Evolutionary conservation across 208 protist species (phyloP).

Genomic region (Crithidia bombi): DNA sequence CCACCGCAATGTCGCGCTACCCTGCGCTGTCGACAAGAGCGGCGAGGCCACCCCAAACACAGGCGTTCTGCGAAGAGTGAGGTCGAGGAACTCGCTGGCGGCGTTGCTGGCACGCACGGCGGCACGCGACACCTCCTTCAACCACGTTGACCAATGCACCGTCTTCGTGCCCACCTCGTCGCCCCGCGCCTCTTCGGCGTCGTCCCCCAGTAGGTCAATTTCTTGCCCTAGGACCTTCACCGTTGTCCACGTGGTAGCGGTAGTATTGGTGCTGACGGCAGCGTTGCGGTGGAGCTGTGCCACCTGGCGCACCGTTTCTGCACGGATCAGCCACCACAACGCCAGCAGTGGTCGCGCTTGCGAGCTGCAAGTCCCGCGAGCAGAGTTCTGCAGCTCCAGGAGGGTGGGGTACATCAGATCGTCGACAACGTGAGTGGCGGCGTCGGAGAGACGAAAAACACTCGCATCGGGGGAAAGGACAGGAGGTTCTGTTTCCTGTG

Average conservation of each 20-base stretch:
- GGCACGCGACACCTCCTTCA: slow-evolving; percentile 39
- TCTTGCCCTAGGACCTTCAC: slow-evolving; percentile 8
- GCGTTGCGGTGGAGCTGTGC: background rate
- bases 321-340: slow-evolving; percentile 55
- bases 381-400: slow-evolving; percentile 32
- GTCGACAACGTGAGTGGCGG: slow-evolving; percentile 29
- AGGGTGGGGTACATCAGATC: slow-evolving; percentile 21
- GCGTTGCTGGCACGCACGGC: slow-evolving; percentile 47
- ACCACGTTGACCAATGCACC: slow-evolving; percentile 29
- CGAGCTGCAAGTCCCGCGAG: slow-evolving; percentile 42
- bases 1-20: slow-evolving; percentile 17
- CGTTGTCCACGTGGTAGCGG: background rate
- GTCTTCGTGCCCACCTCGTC: too few species aligned
- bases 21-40: background rate
- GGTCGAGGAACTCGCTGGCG: slow-evolving; percentile 51
- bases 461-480: background rate
- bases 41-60: background rate
- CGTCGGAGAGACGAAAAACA: background rate
- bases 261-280: background rate
- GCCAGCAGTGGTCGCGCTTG: slow-evolving; percentile 52
- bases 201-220: slow-evolving; percentile 3
- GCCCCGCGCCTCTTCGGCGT: background rate
- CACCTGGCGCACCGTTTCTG: slow-evolving; percentile 38
- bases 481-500: slow-evolving; percentile 27
- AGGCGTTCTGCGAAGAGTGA: slow-evolving; percentile 27